Conservation (phyloP, 305 asterid genomes). For the Fraxinus greggii region DNA sequence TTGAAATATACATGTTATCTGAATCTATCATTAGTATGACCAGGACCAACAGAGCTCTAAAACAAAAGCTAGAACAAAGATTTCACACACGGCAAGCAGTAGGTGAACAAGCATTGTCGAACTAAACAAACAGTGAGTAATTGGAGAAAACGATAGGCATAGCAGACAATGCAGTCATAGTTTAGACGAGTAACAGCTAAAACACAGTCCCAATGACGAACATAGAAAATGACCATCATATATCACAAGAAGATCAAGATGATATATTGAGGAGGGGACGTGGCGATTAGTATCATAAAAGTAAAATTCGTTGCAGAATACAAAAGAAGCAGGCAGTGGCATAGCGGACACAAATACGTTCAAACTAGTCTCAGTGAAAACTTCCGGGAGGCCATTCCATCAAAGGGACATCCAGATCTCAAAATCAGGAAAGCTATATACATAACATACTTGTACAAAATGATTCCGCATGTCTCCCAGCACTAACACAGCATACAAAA, state of each 20-base stretch:
- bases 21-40: background rate
- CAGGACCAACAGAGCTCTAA: background rate
- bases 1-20: background rate
- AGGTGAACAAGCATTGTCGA: too few species aligned
- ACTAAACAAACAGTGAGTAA: background rate
- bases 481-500: background rate
- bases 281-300: background rate
- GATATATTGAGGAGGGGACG: background rate
- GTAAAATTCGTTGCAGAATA: background rate
- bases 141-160: background rate
- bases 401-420: background rate
- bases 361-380: background rate
- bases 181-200: background rate
- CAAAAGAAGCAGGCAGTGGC: background rate
- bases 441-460: background rate
- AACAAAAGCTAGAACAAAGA: background rate
- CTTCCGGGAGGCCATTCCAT: background rate
- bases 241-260: background rate
- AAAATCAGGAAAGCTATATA: background rate
- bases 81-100: background rate
- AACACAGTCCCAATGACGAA: background rate
- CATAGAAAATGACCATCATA: background rate
- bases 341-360: background rate
- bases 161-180: background rate
- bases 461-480: background rate